Evolutionary conservation across 2,329 filamentous ascomycete genomes (phyloP).

Genomic region (Apiospora rasikravindrae): DNA sequence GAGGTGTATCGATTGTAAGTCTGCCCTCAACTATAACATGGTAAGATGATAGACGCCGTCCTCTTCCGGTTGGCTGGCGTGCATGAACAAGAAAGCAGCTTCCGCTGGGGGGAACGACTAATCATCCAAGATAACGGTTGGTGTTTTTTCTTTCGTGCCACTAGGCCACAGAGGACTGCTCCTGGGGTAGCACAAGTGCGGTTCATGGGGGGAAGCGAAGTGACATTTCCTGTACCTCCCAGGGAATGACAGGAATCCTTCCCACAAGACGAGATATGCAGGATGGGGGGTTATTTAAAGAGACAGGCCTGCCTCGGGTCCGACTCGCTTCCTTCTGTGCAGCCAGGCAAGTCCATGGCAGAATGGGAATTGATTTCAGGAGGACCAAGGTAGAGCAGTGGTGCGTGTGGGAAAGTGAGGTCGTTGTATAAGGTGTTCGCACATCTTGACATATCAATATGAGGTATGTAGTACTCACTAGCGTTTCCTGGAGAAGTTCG

Average conservation of each 20-base stretch:
- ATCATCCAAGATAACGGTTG: slow-evolving; percentile 16
- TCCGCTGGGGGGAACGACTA: slow-evolving; percentile 4
- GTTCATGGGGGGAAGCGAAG: neutral
- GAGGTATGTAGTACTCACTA: neutral
- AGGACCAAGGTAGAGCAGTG: neutral
- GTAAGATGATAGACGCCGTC: slow-evolving; percentile 10
- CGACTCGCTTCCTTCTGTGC: neutral
- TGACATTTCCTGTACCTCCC: neutral
- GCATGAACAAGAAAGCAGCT: slow-evolving; percentile 6
- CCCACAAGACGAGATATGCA: neutral
- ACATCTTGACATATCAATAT: neutral
- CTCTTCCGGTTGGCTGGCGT: slow-evolving; percentile 10
- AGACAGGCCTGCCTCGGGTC: slow-evolving; percentile 5
- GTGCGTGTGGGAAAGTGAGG: neutral
- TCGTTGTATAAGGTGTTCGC: neutral
- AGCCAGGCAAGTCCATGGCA: neutral
- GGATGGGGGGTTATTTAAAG: neutral
- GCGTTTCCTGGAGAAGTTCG: neutral
- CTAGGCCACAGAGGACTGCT: slow-evolving; percentile 2
- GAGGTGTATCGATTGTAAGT: slow-evolving; percentile 9
- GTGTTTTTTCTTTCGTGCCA: slow-evolving; percentile 10
- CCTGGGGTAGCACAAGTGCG: slow-evolving; percentile 3
- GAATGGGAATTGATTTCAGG: neutral
- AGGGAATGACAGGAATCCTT: neutral
- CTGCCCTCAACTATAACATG: slow-evolving; percentile 11